Conservation (phyloP, 78 protist genomes). For the Tieghemostelium lacteum region DNA sequence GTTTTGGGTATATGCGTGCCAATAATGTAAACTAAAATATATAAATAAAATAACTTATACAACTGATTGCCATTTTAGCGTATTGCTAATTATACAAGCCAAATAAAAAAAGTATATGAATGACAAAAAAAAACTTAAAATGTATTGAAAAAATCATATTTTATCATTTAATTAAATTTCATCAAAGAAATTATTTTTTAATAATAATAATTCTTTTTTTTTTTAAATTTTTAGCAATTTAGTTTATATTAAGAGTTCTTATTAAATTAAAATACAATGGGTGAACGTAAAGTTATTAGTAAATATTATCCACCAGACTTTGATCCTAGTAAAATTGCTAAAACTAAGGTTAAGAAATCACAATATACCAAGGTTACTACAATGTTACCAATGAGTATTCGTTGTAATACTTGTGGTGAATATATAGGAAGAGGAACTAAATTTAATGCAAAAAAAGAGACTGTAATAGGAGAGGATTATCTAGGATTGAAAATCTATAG, state of each 20-base stretch:
- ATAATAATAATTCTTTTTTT: no score
- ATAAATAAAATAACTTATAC: no score
- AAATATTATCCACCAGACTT: slow-evolving; percentile 98
- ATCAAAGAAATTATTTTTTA: no score
- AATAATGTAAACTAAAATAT: no score
- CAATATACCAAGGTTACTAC: slow-evolving; percentile 88
- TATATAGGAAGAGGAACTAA: slow-evolving; percentile 93
- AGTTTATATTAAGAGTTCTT: neutral
- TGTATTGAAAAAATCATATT: no score
- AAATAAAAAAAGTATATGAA: no score
- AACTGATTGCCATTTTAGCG: no score
- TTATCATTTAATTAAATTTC: no score
- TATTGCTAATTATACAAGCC: no score
- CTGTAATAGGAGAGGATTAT: slow-evolving; percentile 91
- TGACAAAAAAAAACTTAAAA: no score
- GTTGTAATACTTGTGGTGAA: slow-evolving; percentile 96
- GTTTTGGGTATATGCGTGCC: no score
- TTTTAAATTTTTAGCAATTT: no score
- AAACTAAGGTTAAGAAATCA: slow-evolving; percentile 59
- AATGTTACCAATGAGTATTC: slow-evolving; percentile 97
- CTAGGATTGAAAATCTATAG: slow-evolving; percentile 92
- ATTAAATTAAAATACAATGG: slow-evolving; percentile 90
- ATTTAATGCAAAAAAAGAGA: slow-evolving; percentile 95
- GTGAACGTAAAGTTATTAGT: slow-evolving; percentile 96
- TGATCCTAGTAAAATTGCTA: slow-evolving; percentile 93